Base-by-base conservation (phyloP, 495 filamentous ascomycete species). In the Aspergillus avenaceus region DNA sequence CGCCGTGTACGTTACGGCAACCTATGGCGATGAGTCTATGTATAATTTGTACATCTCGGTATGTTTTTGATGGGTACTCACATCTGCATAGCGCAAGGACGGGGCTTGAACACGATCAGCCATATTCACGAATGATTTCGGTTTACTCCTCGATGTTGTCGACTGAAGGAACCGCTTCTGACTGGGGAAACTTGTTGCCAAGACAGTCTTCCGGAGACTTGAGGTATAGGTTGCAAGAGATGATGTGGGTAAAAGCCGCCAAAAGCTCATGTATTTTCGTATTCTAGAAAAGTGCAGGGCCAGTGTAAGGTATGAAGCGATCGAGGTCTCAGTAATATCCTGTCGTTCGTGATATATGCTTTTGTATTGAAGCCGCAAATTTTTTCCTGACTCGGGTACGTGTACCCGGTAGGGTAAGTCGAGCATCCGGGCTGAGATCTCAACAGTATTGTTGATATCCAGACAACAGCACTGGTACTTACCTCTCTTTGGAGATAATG, bases 1-100 rank as follows among this genome's bases (percentile, higher is more conserved):
- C n/a, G 64, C 62, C 1, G 64, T 67, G 52, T 47, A 67, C 22
- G 64, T 63, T 2, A 67, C 62, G 0, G 58, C 64, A 1, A 63
- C 64, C 64, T 62, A 45, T 11, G 13, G 16, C 2, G 12, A 7
- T 9, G 18, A 22, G n/a, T n/a, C n/a, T n/a, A n/a, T n/a, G n/a
- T n/a, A n/a, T n/a, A n/a, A n/a, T n/a, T n/a, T n/a, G n/a, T n/a
- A n/a, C n/a, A n/a, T n/a, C n/a, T n/a, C n/a, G n/a, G n/a, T n/a
- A n/a, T n/a, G n/a, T n/a, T n/a, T n/a, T n/a, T n/a, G n/a, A n/a
- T n/a, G n/a, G 13, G 11, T 8, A 48, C 26, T 2, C 28, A 44
- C 48, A 50, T 50, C 48, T 5, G 48, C 48, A 50, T 44, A 50
- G 19, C 48, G 48, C 27, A 50, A 31, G 2, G 22, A 26, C 18